These are phyloP conservation scores for Mimosa bimucronata DNA, from an alignment of 306 rosid genomes.

Conservation along the genomic window DNA sequence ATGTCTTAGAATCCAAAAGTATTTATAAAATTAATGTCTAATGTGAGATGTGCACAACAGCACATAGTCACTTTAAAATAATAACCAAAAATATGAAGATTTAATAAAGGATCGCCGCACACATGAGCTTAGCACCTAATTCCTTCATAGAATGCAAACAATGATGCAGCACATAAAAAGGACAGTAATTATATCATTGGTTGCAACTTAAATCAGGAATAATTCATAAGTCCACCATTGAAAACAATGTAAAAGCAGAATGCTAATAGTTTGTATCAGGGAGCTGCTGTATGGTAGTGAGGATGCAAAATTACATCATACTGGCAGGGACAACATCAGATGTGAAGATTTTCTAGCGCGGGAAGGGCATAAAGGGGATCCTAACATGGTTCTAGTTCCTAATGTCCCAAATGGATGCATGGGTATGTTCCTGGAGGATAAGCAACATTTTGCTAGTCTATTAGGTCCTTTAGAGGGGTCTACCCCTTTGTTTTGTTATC, in stretches of 20 bases:
- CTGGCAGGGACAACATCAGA: no score
- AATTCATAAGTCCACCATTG: neutral
- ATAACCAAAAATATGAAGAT: neutral
- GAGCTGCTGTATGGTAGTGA: no score
- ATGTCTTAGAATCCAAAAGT: slow-evolving; percentile 26
- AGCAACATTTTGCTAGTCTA: no score
- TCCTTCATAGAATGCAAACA: neutral
- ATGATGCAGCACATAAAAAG: neutral
- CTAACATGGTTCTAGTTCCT: no score
- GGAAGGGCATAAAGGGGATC: no score
- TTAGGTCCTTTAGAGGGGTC: no score
- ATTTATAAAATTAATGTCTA: neutral
- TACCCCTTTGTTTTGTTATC: no score
- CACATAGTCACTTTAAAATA: neutral
- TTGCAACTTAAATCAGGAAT: neutral
- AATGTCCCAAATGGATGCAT: no score
- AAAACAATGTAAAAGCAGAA: neutral
- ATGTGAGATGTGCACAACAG: slow-evolving; percentile 21
- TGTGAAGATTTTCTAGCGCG: no score
- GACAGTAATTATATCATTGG: neutral
- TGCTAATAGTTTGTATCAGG: neutral
- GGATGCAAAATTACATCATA: no score
- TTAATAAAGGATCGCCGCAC: neutral
- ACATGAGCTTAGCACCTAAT: slow-evolving; percentile 8
- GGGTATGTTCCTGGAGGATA: no score